Evolutionary conservation across 169 alveolate genomes (phyloP).

Genomic region (Plasmodium ovale): DNA sequence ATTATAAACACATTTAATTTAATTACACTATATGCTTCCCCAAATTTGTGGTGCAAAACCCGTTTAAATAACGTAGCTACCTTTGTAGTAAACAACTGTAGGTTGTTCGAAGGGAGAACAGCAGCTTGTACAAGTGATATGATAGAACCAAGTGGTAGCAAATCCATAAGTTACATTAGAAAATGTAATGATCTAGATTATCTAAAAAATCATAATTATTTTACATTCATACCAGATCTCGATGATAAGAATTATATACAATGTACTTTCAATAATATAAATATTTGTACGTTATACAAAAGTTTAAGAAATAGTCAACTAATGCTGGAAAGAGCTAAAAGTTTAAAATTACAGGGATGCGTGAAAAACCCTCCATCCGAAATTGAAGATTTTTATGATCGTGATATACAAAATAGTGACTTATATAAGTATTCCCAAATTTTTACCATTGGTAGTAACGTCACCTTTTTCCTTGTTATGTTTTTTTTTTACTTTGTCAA

Average conservation of each 20-base stretch:
- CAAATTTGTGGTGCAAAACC: constrained; percentile 80
- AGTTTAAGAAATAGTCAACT: constrained; percentile 22
- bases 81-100: constrained; percentile 74
- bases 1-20: constrained; percentile 68
- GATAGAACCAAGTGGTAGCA: not conserved
- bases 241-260: constrained; percentile 23
- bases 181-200: constrained; percentile 50
- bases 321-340: constrained; percentile 1
- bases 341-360: constrained; percentile 33
- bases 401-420: constrained; percentile 54
- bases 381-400: constrained; percentile 55
- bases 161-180: constrained; percentile 7
- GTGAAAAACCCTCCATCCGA: constrained; percentile 27
- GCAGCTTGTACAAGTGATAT: constrained; percentile 55
- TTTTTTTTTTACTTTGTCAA: constrained; percentile 55
- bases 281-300: constrained; percentile 47
- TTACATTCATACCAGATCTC: constrained; percentile 62
- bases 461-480: constrained; percentile 42
- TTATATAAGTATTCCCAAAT: constrained; percentile 61
- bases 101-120: constrained; percentile 71
- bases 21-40: constrained; percentile 74
- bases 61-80: constrained; percentile 73
- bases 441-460: constrained; percentile 69
- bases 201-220: constrained; percentile 58
- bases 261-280: constrained; percentile 65